Evolutionary conservation across 129 eudicot species (phyloP).

Genomic region (Oenanthe sinensis): DNA sequence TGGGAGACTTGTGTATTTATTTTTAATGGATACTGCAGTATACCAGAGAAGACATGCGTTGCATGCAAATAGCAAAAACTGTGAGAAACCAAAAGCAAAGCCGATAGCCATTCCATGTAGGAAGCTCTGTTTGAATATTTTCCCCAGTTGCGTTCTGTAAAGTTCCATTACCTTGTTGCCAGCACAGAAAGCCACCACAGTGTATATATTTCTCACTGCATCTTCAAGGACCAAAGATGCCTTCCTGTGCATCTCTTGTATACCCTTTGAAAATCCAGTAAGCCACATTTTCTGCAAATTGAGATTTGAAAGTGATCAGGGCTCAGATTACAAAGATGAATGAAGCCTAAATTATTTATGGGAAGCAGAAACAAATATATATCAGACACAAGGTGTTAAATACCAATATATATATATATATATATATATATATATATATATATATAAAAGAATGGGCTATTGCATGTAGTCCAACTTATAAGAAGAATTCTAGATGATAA

Average conservation of each 20-base stretch:
- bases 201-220: slow-evolving; percentile 86
- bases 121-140: slow-evolving; percentile 76
- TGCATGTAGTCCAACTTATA: background rate
- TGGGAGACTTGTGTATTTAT: slow-evolving; percentile 37
- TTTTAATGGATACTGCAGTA: slow-evolving; percentile 68
- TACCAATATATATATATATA: background rate
- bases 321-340: background rate
- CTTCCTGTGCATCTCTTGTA: slow-evolving; percentile 97
- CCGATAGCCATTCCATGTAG: slow-evolving; percentile 91
- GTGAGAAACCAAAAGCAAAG: slow-evolving; percentile 83
- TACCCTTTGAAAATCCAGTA: slow-evolving; percentile 93
- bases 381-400: background rate
- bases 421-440: too few species aligned
- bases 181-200: slow-evolving; percentile 91
- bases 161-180: slow-evolving; percentile 98
- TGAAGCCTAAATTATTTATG: background rate
- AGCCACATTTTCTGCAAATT: slow-evolving; percentile 89
- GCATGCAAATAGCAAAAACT: slow-evolving; percentile 92
- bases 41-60: slow-evolving; percentile 93
- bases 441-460: background rate
- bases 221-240: slow-evolving; percentile 96
- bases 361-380: background rate
- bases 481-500: background rate
- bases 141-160: slow-evolving; percentile 56
- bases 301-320: background rate